These are phyloP conservation scores for Hypsizygus marmoreus DNA, from an alignment of 768 basidiomycete species.

Conservation along the genomic window DNA sequence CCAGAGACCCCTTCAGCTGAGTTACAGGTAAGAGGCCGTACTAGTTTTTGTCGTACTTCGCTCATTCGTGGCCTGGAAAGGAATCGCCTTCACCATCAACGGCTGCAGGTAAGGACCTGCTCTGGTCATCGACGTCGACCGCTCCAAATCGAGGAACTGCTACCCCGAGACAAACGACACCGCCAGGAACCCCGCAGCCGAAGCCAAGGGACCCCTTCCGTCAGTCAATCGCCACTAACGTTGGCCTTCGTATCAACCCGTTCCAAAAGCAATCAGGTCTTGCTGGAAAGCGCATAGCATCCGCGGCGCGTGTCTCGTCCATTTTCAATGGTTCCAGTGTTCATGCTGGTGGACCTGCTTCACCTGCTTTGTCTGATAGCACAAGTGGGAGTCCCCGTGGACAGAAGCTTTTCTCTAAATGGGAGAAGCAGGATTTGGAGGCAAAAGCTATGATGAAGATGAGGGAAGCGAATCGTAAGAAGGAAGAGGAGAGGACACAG, in stretches of 20 bases:
- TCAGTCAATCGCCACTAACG: conserved; percentile 47
- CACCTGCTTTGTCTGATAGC: conserved; percentile 48
- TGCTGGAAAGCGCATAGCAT: conserved; percentile 37
- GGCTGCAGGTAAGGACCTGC: conserved; percentile 60
- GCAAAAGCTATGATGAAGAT: conserved; percentile 77
- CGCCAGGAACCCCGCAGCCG: conserved; percentile 21
- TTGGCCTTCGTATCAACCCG: conserved; percentile 51
- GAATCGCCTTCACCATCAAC: conserved; percentile 22
- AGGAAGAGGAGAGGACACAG: conserved; percentile 40
- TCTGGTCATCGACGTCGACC: conserved; percentile 63
- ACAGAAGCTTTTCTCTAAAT: conserved; percentile 62
- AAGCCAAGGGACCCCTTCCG: conserved; percentile 38
- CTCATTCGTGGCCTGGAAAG: conserved; percentile 10
- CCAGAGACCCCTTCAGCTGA: conserved; percentile 42
- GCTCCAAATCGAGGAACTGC: conserved; percentile 31
- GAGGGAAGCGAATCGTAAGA: conserved; percentile 48
- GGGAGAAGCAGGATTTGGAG: conserved; percentile 87
- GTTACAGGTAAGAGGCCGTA: conserved; percentile 29
- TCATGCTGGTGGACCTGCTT: conserved; percentile 17
- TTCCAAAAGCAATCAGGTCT: conserved; percentile 37
- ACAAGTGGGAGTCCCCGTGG: conserved; percentile 47
- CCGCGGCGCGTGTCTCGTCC: conserved; percentile 47
- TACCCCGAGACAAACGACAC: conserved; percentile 34
- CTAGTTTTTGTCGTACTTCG: conserved; percentile 7
- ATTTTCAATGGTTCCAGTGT: conserved; percentile 16